A percentile compares a stretch with the other conserved stretches of the same genome.
Conservation (phyloP, 2,329 filamentous ascomycete species). For the Apiospora marii region DNA sequence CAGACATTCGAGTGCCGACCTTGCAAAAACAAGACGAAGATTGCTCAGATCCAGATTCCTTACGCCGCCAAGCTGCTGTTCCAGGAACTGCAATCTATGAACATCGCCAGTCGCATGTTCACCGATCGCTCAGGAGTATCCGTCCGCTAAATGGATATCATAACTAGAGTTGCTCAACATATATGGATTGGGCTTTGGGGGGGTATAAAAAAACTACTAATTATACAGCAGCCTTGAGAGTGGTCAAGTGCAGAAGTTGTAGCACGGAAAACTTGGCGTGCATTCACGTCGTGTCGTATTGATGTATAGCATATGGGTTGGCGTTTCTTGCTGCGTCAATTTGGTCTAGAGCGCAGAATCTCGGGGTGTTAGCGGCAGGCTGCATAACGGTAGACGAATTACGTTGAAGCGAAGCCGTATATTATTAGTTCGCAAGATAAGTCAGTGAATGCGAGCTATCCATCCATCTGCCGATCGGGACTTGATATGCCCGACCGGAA, state of each 20-base stretch:
- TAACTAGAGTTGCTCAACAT: background rate
- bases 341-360: conserved; percentile 19
- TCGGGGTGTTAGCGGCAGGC: conserved; percentile 18
- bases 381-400: background rate
- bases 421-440: conserved; percentile 18
- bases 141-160: conserved; percentile 58
- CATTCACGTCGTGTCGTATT: conserved; percentile 19
- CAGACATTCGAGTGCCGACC: conserved; percentile 96
- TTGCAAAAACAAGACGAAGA: conserved; percentile 99
- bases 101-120: conserved; percentile 97
- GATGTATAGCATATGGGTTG: conserved; percentile 22
- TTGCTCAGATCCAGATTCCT: conserved; percentile 96
- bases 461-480: background rate
- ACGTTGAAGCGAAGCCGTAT: conserved; percentile 1
- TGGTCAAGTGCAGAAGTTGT: background rate
- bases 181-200: background rate
- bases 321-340: conserved; percentile 20
- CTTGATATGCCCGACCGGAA: background rate
- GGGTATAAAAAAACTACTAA: background rate
- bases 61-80: conserved; percentile 98
- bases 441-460: conserved; percentile 13
- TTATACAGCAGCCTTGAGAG: background rate
- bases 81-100: conserved; percentile 98
- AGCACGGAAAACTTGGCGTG: background rate
- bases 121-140: conserved; percentile 82